Percentiles rank a stretch among this genome's conserved stretches.
phyloP scores from a whole-genome alignment of 768 basidiomycete species.

The Mrakia gelida region DNA sequence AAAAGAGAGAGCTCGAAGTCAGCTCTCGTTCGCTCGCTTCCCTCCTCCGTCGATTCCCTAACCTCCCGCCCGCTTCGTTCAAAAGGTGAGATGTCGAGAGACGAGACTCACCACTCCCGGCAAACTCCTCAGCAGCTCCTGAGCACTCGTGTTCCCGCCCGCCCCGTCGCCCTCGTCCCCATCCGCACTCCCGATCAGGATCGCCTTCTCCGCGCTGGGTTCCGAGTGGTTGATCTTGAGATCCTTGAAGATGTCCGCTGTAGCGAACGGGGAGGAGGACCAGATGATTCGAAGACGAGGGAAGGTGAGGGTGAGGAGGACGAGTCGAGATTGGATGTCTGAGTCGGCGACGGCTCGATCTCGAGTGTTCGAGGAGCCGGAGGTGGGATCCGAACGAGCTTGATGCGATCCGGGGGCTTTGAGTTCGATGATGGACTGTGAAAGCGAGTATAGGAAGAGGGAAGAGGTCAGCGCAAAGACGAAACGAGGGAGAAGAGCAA shows the following conservation, averaged over 20 bases:
- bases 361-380: neutral
- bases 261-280: constrained; percentile 92
- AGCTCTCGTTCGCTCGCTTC: neutral
- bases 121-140: constrained; percentile 24
- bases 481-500: neutral
- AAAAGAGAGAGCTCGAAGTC: neutral
- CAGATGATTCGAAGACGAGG: constrained; percentile 91
- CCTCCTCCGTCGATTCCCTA: no score
- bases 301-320: constrained; percentile 80
- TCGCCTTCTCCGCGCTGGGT: constrained; percentile 71
- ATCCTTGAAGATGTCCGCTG: constrained; percentile 85
- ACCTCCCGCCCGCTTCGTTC: no score
- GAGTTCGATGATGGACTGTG: constrained; percentile 44
- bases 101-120: constrained; percentile 25
- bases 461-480: neutral
- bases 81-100: neutral
- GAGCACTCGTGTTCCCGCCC: constrained; percentile 9
- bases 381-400: constrained; percentile 22
- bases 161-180: constrained; percentile 48
- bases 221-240: constrained; percentile 75
- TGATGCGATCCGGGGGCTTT: constrained; percentile 38
- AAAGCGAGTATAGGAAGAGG: constrained; percentile 12
- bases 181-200: constrained; percentile 74
- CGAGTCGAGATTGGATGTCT: constrained; percentile 83
- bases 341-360: constrained; percentile 16